A percentile compares a stretch with the other conserved stretches of the same genome.
These are phyloP conservation scores for Sporothrix schenckii DNA, from an alignment of 2,329 filamentous ascomycete species.

Conservation along the genomic window DNA sequence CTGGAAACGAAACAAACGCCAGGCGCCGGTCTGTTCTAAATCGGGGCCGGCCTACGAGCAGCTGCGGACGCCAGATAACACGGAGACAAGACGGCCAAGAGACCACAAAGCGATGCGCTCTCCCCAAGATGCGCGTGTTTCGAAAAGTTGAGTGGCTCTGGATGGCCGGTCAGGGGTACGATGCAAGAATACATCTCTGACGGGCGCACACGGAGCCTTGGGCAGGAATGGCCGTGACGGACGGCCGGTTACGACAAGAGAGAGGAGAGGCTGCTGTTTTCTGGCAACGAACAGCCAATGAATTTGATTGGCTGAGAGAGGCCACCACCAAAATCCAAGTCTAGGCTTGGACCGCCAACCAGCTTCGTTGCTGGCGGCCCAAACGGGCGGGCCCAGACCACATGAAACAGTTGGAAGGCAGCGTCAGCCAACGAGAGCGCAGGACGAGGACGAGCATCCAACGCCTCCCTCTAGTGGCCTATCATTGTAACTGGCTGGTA, in stretches of 20 bases:
- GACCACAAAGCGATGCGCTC: conserved; percentile 36
- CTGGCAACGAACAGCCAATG: too few relatives aligned
- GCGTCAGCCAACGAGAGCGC: conserved; percentile 25
- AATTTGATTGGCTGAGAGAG: conserved; percentile 33
- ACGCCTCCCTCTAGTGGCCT: conserved; percentile 24
- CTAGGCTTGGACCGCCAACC: conserved; percentile 1
- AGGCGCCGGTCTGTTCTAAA: conserved; percentile 11
- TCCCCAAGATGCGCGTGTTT: conserved; percentile 35
- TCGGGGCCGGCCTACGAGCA: not conserved
- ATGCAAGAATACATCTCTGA: too few relatives aligned
- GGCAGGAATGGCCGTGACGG: not conserved
- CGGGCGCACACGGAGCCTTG: not conserved
- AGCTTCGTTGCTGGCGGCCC: conserved; percentile 3
- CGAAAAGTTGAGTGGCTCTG: conserved; percentile 38
- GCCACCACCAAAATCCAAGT: not conserved
- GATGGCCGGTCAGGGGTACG: conserved; percentile 14
- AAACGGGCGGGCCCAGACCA: conserved; percentile 38
- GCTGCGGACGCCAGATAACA: not conserved
- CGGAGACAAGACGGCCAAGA: not conserved
- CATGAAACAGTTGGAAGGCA: conserved; percentile 41
- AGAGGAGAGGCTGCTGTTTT: conserved; percentile 3
- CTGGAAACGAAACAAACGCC: conserved; percentile 28
- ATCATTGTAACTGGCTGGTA: conserved; percentile 19
- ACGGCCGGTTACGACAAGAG: not conserved
- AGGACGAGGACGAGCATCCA: not conserved